Conservation (phyloP, 2,329 filamentous ascomycete species). For the Botrytis fabae region DNA sequence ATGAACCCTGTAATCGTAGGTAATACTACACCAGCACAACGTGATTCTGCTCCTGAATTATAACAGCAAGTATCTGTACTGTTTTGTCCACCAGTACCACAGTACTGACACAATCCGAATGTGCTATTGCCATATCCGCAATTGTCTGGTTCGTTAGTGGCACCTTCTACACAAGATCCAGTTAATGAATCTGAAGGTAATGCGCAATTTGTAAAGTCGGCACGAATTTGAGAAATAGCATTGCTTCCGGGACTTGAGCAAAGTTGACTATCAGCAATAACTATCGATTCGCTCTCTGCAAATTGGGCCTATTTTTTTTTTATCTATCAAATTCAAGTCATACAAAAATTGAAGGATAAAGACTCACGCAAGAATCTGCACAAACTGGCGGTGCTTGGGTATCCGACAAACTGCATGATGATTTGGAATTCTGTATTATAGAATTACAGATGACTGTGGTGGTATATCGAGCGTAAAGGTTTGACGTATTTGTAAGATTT, state of each 20-base stretch:
- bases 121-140: slow-evolving; percentile 78
- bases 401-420: slow-evolving; percentile 65
- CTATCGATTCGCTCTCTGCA: slow-evolving; percentile 84
- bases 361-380: slow-evolving; percentile 79
- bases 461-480: slow-evolving; percentile 90
- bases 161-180: slow-evolving; percentile 72
- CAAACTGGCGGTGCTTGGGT: slow-evolving; percentile 73
- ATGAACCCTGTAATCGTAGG: slow-evolving; percentile 74
- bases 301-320: slow-evolving; percentile 62
- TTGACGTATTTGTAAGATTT: slow-evolving; percentile 73
- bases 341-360: slow-evolving; percentile 19
- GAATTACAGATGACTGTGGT: slow-evolving; percentile 90
- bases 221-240: slow-evolving; percentile 75
- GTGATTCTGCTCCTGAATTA: slow-evolving; percentile 70
- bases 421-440: slow-evolving; percentile 85
- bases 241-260: slow-evolving; percentile 67
- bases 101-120: slow-evolving; percentile 83
- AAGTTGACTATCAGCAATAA: slow-evolving; percentile 70
- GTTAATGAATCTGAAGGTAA: slow-evolving; percentile 78
- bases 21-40: slow-evolving; percentile 74
- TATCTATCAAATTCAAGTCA: slow-evolving; percentile 39
- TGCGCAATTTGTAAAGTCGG: slow-evolving; percentile 89
- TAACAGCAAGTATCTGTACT: slow-evolving; percentile 95
- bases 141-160: slow-evolving; percentile 78
- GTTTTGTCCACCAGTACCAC: slow-evolving; percentile 78